phyloP scores from a whole-genome alignment of 1,139 yeast genomes.

The Komagataea norvegica region DNA sequence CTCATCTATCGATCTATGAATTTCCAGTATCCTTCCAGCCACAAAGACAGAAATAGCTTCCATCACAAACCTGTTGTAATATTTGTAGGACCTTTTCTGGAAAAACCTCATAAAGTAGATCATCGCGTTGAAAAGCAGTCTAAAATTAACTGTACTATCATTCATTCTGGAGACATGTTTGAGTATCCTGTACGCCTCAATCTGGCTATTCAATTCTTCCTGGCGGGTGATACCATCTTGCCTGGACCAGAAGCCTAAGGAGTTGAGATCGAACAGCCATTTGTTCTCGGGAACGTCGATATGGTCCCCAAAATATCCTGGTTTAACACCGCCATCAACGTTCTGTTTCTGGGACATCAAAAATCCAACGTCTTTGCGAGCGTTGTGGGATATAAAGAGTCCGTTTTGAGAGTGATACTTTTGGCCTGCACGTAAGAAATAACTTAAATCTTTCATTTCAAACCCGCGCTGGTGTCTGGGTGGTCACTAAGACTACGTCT shows the following conservation, averaged over 20 bases:
- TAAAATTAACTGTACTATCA: neutral
- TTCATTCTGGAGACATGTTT: neutral
- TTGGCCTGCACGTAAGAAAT: too few relatives aligned
- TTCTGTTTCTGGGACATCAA: neutral
- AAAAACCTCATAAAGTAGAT: slow-evolving; percentile 19
- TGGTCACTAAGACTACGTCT: too few relatives aligned
- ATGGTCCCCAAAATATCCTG: slow-evolving; percentile 31
- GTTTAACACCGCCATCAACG: neutral
- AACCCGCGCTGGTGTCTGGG: too few relatives aligned
- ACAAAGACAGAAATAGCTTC: slow-evolving; percentile 15
- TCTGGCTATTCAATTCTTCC: slow-evolving; percentile 4
- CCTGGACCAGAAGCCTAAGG: slow-evolving; percentile 13
- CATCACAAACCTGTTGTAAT: neutral
- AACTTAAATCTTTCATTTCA: too few relatives aligned
- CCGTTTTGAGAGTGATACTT: too few relatives aligned
- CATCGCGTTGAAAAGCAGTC: slow-evolving; percentile 13
- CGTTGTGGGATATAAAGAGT: too few relatives aligned
- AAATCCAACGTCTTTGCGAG: too few relatives aligned
- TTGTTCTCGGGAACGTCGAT: slow-evolving; percentile 28
- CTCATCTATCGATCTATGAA: slow-evolving; percentile 13
- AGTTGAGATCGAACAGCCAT: slow-evolving; percentile 19
- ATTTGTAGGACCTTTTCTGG: slow-evolving; percentile 14
- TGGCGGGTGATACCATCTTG: slow-evolving; percentile 5
- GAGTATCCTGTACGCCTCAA: neutral
- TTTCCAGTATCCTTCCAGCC: slow-evolving; percentile 20